Percentiles rank a stretch among this genome's conserved stretches.
Evolutionary conservation across 257 asterid species (phyloP).

Genomic region (Schizonepeta tenuifolia): DNA sequence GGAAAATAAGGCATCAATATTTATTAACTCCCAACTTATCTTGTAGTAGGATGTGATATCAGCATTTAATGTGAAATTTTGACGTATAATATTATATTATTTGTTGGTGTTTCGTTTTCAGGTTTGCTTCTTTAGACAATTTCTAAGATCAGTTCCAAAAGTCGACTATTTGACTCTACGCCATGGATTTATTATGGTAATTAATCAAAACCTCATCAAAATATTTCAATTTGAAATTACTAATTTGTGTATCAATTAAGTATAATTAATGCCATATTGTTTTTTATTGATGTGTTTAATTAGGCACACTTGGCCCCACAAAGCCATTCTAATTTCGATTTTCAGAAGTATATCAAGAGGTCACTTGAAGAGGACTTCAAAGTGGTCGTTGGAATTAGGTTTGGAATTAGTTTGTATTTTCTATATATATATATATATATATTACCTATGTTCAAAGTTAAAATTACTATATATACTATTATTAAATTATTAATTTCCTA

Average conservation of each 20-base stretch:
- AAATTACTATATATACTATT: no score
- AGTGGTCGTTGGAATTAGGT: constrained; percentile 98
- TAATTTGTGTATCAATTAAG: no score
- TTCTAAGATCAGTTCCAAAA: constrained; percentile 83
- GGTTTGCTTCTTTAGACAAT: constrained; percentile 91
- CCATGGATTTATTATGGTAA: constrained; percentile 86
- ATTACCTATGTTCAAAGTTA: not conserved
- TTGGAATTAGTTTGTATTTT: no score
- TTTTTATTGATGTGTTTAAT: constrained; percentile 1
- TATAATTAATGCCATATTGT: no score
- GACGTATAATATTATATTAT: not conserved
- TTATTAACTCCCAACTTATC: not conserved
- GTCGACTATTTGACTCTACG: constrained; percentile 84
- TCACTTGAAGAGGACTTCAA: constrained; percentile 93
- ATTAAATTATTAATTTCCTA: no score
- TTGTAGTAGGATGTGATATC: constrained; percentile 26
- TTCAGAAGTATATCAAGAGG: constrained; percentile 81
- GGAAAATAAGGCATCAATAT: not conserved
- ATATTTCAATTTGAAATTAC: not conserved
- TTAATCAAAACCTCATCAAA: constrained; percentile 15
- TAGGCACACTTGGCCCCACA: constrained; percentile 98
- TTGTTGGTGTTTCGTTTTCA: constrained; percentile 30
- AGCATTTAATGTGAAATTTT: not conserved
- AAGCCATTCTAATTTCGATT: constrained; percentile 72
- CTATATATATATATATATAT: no score